Evolutionary conservation across 257 asterid genomes (phyloP), one percentile per base, ranked within the genome.

Genomic region (Jacaranda mimosifolia): DNA sequence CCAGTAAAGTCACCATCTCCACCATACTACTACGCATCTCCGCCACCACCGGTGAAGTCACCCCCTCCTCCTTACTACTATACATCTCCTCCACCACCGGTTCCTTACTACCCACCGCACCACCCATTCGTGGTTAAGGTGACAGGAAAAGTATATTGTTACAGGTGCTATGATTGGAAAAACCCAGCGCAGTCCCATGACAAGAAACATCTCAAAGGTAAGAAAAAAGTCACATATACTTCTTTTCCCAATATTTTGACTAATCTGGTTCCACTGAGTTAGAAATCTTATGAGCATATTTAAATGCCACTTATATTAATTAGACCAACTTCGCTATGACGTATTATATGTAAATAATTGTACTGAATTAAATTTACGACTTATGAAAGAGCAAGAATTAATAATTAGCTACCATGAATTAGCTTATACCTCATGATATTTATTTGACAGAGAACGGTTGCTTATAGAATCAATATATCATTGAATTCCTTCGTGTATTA

Each of bases 201-300:
- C 84, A 92, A 87, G 86, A 92, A 89, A 71, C 95, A 92, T 78
- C 91, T 92, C 56, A 78, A 91, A 87, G 97, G 97, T 90, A 88
- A 6, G 17, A 2, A 9, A 36, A 10, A 21, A 26, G 35, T 63
- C 4, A 13, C 42, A 6, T 73, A 3, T 35, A 26, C 32, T 18
- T 52, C 10, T 17, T 12, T 26, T 74, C 4, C 3, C 5, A n/a
- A 1, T 70, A 7, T 56, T 52, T 67, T 38, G 4, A 49, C 18
- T 49, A 19, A 11, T 45, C 6, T 38, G 6, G 3, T 63, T 8
- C 46, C 0, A 72, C 43, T 48, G 43, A 58, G 6, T 13, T 19
- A 4, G 21, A 70, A 4, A 19, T 11, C 46, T 42, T 11, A 39
- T 15, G 49, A 9, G 17, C 12, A 73, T 8, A 1, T 13, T 13